Evolutionary conservation across 345 rosid species (phyloP), one percentile per base, ranked within the genome.

Genomic region (Eucalyptus urophylla): DNA sequence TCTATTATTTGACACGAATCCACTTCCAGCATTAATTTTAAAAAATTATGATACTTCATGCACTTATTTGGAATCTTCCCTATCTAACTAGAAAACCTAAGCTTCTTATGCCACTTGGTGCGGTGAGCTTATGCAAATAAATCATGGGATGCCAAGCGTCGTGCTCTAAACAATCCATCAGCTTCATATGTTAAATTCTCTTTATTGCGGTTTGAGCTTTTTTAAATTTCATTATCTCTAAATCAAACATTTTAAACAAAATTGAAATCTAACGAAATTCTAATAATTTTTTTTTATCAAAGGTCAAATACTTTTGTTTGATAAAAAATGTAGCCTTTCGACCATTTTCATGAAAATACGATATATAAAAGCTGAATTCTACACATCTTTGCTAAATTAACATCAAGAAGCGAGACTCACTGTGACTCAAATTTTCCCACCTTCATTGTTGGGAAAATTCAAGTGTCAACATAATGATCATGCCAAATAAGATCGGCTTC

Each of bases 11-110:
- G 11, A 21, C 25, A 21, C 11, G 8, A 53, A 53, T 53, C 11
- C 58, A 53, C 25, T 53, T 53, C 25, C 0, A 19, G 4, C 11
- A 53, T 53, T 21, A 53, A 53, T 53, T 53, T 1, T 0, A 19
- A 8, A 49, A 53, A 53, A 53, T 7, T 53, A 53, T 53, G 0
- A 21, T 21, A 53, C 2, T 53, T 1, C 25, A 0, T 21, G 11
- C 58, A 1, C 2, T 8, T 53, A 21, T 21, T 53, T 21, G 0
- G 0, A 53, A 21, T 21, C 8, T 53, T 53, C 0, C 1, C 5
- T 53, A 8, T 19, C 25, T 53, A 21, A 53, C 21, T 53, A 53
- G 58, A 53, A 21, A 53, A 21, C 0, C 58, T 53, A 53, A 8
- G 5, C 58, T 19, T 53, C 2, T 53, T 8, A 53, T 53, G 11